These are phyloP conservation scores for Anthostomella pinea DNA, from an alignment of 2,329 filamentous ascomycete species.

Conservation along the genomic window DNA sequence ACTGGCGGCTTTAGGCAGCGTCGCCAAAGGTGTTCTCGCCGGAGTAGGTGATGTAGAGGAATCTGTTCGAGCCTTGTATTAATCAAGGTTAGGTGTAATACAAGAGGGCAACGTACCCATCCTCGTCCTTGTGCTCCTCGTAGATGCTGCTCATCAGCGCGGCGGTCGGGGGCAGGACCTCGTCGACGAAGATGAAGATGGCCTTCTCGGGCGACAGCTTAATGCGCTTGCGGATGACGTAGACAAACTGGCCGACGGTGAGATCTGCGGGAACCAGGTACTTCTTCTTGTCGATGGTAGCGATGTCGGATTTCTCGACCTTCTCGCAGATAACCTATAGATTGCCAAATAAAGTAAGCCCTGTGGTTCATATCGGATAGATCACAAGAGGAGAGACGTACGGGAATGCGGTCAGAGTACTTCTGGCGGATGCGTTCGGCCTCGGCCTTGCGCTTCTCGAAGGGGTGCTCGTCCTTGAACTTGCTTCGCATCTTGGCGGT, in stretches of 20 bases:
- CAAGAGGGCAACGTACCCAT: conserved; percentile 52
- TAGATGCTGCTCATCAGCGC: conserved; percentile 99
- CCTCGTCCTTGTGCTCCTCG: conserved; percentile 93
- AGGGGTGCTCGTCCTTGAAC: conserved; percentile 99
- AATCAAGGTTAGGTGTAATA: too few species aligned
- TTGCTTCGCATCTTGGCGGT: conserved; percentile 84
- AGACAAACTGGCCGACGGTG: conserved; percentile 99
- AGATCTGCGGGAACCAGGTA: conserved; percentile 96
- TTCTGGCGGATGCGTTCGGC: conserved; percentile 99
- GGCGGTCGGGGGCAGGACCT: conserved; percentile 92
- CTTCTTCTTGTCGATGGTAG: conserved; percentile 99
- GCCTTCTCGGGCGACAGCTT: conserved; percentile 99
- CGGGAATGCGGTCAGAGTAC: conserved; percentile 96
- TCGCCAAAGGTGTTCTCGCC: conserved; percentile 97
- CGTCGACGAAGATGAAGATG: conserved; percentile 99
- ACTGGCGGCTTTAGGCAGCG: conserved; percentile 32
- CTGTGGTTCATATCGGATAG: too few species aligned
- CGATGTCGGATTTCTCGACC: conserved; percentile 98
- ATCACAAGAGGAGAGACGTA: too few species aligned
- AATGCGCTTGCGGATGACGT: conserved; percentile 99
- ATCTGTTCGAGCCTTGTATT: too few species aligned
- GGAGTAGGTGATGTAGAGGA: conserved; percentile 99
- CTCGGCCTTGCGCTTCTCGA: conserved; percentile 99
- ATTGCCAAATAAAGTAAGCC: conserved; percentile 3
- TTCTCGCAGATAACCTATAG: conserved; percentile 96